Evolutionary conservation across 148 eudicot species (phyloP), one percentile per base, ranked within the genome.

Genomic region (Spergularia bocconei): DNA sequence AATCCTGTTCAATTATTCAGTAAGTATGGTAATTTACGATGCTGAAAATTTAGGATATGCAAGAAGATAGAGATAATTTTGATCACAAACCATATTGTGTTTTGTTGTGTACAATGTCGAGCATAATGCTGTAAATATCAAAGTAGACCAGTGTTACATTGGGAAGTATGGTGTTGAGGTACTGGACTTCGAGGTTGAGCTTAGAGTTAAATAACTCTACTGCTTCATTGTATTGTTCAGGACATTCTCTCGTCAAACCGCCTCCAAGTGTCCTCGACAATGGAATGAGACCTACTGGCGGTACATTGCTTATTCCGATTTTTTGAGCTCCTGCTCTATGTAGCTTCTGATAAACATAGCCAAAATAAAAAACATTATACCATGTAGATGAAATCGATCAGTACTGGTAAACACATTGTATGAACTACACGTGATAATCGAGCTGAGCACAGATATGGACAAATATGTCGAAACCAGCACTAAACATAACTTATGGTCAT

Each of bases 281-380:
- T 14, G 97, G 97, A 69, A 89, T 19, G 63, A 91, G 85, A 36
- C 97, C 97, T 33, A 84, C 63, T 29, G 93, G 88, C 1, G 97
- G 93, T 7, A 79, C 61, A 21, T 87, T 71, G 47, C 81, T 79
- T 11, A 89, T 83, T 1, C 79, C 91, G 12, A 89, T 87, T 57
- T 85, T 78, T 51, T 87, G 69, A n/a, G 88, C 96, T 5, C 96
- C 96, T 41, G 85, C 72, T 57, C 69, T 74, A 51, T 88, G 79
- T 20, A 88, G 51, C 15, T 76, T 81, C 91, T 91, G 39, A 73
- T 63, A 14, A 63, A 55, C 63, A 55, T 19, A n/a, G n/a, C n/a
- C n/a, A n/a, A 29, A 29, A 29, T 4, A 2, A 29, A 29, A 29
- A 29, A 29, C 36, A 29, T 2, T 29, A 4, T 29, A 29, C 36